Percentiles rank a stretch among this genome's conserved stretches.
These are phyloP conservation scores for Monosporascus sp. DNA, from an alignment of 2,329 filamentous ascomycete species.

Conservation along the genomic window DNA sequence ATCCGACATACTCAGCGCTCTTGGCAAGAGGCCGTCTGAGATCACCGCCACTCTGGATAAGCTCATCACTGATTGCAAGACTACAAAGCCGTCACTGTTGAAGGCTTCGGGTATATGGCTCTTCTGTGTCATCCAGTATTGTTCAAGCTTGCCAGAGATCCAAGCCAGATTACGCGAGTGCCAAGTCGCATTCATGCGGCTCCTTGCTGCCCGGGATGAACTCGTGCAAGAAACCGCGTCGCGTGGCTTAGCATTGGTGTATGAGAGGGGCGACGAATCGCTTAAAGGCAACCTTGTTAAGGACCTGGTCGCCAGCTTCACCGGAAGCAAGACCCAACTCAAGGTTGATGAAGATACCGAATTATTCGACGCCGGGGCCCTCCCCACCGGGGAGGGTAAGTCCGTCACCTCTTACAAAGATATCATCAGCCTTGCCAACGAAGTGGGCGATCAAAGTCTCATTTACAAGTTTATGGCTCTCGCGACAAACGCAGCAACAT, in stretches of 20 bases:
- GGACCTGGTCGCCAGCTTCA: constrained; percentile 86
- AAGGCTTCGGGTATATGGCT: constrained; percentile 96
- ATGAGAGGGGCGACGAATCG: constrained; percentile 79
- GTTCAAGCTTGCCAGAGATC: constrained; percentile 70
- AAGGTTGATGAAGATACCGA: constrained; percentile 89
- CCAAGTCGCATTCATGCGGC: constrained; percentile 81
- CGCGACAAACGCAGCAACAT: constrained; percentile 91
- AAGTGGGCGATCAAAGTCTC: constrained; percentile 92
- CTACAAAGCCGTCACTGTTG: constrained; percentile 80
- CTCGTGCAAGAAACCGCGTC: constrained; percentile 95
- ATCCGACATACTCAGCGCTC: constrained; percentile 23
- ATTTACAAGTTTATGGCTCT: constrained; percentile 99
- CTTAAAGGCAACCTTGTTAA: constrained; percentile 79
- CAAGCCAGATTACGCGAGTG: constrained; percentile 70
- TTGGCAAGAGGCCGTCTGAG: constrained; percentile 33
- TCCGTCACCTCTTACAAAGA: constrained; percentile 96
- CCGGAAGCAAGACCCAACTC: constrained; percentile 65
- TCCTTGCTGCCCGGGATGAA: constrained; percentile 84
- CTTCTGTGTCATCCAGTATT: constrained; percentile 85
- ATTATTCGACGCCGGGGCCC: constrained; percentile 82
- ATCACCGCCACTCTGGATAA: constrained; percentile 60
- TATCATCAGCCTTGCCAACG: constrained; percentile 90
- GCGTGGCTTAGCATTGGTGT: constrained; percentile 83
- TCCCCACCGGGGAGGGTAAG: constrained; percentile 84
- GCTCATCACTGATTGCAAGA: constrained; percentile 70